Evolutionary conservation across 768 basidiomycete species (phyloP).

Genomic region (Galerina marginata): DNA sequence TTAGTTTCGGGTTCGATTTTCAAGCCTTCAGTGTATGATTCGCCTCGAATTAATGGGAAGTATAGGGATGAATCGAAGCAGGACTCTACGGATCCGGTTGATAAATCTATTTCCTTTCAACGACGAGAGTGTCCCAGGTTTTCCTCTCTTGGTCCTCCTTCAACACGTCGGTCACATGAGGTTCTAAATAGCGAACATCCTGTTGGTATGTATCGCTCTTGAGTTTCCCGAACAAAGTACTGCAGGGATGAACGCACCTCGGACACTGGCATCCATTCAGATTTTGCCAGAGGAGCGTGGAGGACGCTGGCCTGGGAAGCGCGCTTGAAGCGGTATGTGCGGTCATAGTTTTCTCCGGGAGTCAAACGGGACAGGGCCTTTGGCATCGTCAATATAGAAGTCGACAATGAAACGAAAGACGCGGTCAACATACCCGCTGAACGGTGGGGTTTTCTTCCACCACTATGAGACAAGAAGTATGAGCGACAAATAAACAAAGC

Average conservation of each 20-base stretch:
- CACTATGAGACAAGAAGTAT: conserved; percentile 42
- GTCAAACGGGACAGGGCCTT: conserved; percentile 88
- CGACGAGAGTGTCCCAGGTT: conserved; percentile 80
- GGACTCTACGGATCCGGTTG: conserved; percentile 11
- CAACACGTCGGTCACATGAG: conserved; percentile 73
- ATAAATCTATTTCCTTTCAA: conserved; percentile 66
- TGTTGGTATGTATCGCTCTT: conserved; percentile 36
- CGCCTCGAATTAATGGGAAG: background rate
- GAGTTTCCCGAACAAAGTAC: background rate
- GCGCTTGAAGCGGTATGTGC: conserved; percentile 87
- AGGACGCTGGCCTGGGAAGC: conserved; percentile 80
- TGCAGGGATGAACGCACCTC: conserved; percentile 58
- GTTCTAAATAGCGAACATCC: conserved; percentile 91
- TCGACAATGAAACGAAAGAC: background rate
- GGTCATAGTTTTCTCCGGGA: conserved; percentile 83
- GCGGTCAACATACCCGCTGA: conserved; percentile 62
- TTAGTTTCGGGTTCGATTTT: background rate
- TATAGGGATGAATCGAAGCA: conserved; percentile 5
- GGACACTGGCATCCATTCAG: conserved; percentile 74
- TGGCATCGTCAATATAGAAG: background rate
- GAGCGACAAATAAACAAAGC: conserved; percentile 2
- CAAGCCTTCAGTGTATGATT: background rate
- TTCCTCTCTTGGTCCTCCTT: conserved; percentile 79
- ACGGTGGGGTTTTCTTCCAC: conserved; percentile 80
- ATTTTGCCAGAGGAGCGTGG: conserved; percentile 81